Percentiles rank a stretch among this genome's conserved stretches.
Conservation (phyloP, 257 asterid species). For the Solanum virginianum region DNA sequence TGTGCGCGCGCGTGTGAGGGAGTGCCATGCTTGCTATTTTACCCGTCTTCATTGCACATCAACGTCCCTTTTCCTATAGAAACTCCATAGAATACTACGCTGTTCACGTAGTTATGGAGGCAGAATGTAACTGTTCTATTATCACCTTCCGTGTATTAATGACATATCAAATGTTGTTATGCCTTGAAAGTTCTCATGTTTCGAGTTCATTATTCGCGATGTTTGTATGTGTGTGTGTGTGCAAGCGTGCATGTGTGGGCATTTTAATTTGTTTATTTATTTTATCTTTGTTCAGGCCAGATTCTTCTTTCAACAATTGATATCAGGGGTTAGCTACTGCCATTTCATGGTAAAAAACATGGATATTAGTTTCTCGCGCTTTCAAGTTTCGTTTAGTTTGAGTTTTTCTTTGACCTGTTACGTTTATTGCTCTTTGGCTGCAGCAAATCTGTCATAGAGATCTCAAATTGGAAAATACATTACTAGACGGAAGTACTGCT, state of each 20-base stretch:
- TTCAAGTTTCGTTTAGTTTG: not conserved
- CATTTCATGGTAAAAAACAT: conserved; percentile 19
- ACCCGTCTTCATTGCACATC: not conserved
- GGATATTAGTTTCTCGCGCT: not conserved
- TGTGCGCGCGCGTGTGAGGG: not conserved
- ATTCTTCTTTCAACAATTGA: conserved; percentile 27
- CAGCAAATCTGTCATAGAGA: conserved; percentile 17
- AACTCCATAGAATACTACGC: not conserved
- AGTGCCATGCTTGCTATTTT: not conserved
- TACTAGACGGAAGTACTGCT: conserved; percentile 21
- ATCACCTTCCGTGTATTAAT: not conserved
- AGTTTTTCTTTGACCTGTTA: not conserved
- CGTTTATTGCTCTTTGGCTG: not conserved
- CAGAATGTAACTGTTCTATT: not conserved
- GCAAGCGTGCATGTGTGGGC: not conserved
- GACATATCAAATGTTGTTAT: not conserved
- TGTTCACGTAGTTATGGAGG: not conserved
- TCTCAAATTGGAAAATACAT: conserved; percentile 27
- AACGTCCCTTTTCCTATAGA: not conserved
- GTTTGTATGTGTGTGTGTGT: not conserved
- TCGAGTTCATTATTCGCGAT: not conserved
- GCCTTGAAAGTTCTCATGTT: not conserved
- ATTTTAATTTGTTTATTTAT: not conserved
- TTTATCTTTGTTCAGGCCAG: conserved; percentile 7
- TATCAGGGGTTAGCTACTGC: conserved; percentile 31